A percentile compares a stretch with the other conserved stretches of the same genome.
phyloP scores from a whole-genome alignment of 352 stramenopile genomes.

The Phytophthora nicotianae region DNA sequence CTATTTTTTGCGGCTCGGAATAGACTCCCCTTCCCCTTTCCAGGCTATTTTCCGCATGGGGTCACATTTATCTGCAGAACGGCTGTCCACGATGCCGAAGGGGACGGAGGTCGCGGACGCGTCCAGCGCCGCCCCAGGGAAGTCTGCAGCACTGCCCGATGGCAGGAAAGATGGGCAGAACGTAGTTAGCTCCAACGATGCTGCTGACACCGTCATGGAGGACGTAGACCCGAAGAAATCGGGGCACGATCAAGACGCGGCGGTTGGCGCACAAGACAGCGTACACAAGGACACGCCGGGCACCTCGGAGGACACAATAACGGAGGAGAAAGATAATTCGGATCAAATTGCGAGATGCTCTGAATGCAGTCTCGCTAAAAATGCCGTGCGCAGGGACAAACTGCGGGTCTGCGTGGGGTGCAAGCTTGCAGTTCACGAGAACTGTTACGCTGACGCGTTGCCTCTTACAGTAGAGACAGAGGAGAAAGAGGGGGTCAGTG shows the following conservation, averaged over 20 bases:
- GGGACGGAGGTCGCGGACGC: slow-evolving; percentile 13
- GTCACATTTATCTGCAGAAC: slow-evolving; percentile 26
- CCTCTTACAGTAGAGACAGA: background rate
- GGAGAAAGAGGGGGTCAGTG: background rate
- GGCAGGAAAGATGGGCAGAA: slow-evolving; percentile 13
- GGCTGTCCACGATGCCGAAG: slow-evolving; percentile 19
- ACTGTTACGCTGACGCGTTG: slow-evolving; percentile 37
- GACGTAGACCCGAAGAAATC: slow-evolving; percentile 27
- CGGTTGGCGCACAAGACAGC: slow-evolving; percentile 12
- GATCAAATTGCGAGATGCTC: slow-evolving; percentile 18
- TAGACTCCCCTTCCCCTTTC: slow-evolving; percentile 4
- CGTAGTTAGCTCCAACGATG: background rate
- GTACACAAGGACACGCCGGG: background rate
- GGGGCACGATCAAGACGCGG: background rate
- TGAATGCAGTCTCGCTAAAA: slow-evolving; percentile 23
- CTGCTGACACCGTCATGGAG: background rate
- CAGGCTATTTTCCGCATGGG: slow-evolving; percentile 20
- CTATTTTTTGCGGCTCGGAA: slow-evolving; percentile 15
- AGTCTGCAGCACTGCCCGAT: background rate
- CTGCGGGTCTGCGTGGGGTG: slow-evolving; percentile 42
- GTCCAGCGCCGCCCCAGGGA: slow-evolving; percentile 5
- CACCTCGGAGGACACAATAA: background rate
- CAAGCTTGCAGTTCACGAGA: slow-evolving; percentile 36
- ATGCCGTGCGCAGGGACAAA: slow-evolving; percentile 3
- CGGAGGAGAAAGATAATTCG: background rate